Base-by-base conservation (phyloP, 768 basidiomycete species). In the Tylopilus subfusipes region DNA sequence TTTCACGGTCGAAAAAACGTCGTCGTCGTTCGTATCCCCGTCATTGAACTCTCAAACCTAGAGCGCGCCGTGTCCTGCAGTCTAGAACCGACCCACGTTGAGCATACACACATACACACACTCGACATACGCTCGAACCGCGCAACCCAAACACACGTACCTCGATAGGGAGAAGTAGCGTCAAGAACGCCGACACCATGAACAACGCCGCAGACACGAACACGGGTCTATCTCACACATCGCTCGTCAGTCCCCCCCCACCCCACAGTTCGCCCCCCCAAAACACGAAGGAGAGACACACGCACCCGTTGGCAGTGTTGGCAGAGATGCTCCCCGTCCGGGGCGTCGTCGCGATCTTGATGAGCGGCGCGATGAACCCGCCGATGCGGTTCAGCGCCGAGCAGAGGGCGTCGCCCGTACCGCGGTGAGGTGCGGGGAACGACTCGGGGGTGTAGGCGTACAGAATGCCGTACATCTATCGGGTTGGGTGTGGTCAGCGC, bases 381-480 rank as follows among this genome's bases (percentile, higher is more conserved):
- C 73, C 74, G 38, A 79, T 72, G 33, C 78, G 72, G 60, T 82
- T 82, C 59, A 81, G 72, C 16, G 73, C 76, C 55, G 73, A 74
- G 57, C 67, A 77, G 58, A 75, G 75, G 4, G 80, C 81, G 52
- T 80, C 77, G 11, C 79, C 81, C 0, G 81, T 81, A 3, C 82
- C 82, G 33, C 82, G 75, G 57, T 81, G 79, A 4, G 79, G 77
- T 0, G 79, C 78, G 0, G 82, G 79, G 70, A 84, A 83, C 19
- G 80, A 78, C 61, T 83, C 82, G 1, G 82, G 82, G 9, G 82
- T 83, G 59, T 82, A 82, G 2, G 81, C 81, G 50, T 77, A 83
- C 14, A 82, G 69, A 11, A 81, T 73, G 11, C 78, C 81, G 54
- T 81, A 80, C 77, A 79, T 77, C 75, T 68, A 24, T 50, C 24